Conservation (phyloP, 805 yeast species). For the Nakazawaea wickerhamii region DNA sequence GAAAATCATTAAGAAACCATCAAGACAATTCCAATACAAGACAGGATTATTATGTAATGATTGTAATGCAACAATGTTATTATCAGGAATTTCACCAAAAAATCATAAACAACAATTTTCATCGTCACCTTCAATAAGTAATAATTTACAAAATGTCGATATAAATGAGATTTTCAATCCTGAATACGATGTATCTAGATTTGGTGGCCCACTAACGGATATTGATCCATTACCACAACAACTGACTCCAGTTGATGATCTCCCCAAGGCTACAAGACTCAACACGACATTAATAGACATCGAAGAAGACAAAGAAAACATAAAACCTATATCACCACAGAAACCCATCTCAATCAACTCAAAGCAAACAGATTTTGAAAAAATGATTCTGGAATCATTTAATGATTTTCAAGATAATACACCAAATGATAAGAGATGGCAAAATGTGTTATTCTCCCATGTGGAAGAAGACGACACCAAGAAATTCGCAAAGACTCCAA, state of each 20-base stretch:
- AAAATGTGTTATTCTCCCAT: constrained; percentile 7
- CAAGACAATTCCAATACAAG: constrained; percentile 2
- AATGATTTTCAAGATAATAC: constrained; percentile 12
- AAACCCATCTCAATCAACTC: constrained; percentile 6
- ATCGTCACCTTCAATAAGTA: constrained; percentile 3
- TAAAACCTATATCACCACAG: constrained; percentile 6
- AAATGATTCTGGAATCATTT: constrained; percentile 23
- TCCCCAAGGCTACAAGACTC: constrained; percentile 40
- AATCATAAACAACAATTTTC: background rate
- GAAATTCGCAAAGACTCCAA: constrained; percentile 6
- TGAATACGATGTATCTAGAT: constrained; percentile 14
- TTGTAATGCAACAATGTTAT: constrained; percentile 11
- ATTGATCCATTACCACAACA: constrained; percentile 35
- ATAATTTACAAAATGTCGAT: constrained; percentile 6
- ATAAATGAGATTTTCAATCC: constrained; percentile 5
- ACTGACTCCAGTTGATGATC: constrained; percentile 28
- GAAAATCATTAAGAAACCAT: constrained; percentile 10
- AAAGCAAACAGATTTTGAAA: constrained; percentile 10
- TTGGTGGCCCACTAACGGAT: constrained; percentile 43
- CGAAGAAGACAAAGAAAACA: constrained; percentile 24
- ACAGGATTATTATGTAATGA: constrained; percentile 12
- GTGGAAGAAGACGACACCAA: constrained; percentile 12
- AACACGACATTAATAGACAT: constrained; percentile 35
- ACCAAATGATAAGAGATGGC: constrained; percentile 3
- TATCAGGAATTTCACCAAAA: background rate